Conservation (phyloP, 148 eudicot genomes). For the Cornus florida region DNA sequence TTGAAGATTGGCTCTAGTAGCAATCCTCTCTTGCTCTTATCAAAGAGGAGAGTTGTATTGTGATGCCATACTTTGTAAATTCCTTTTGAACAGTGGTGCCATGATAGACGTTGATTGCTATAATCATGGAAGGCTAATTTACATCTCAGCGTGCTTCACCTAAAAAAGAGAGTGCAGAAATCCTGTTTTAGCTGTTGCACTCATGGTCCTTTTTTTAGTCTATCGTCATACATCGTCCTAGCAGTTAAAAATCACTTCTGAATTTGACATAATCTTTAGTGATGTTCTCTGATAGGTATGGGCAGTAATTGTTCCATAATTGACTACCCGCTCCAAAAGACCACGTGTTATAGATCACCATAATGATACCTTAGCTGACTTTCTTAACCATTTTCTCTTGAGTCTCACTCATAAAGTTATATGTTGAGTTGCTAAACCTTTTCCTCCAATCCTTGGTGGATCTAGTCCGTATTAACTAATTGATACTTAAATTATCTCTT, state of each 20-base stretch:
- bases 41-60: background rate
- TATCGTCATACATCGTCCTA: background rate
- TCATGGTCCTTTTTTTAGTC: background rate
- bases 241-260: background rate
- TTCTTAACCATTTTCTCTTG: background rate
- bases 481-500: background rate
- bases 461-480: background rate
- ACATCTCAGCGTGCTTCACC: background rate
- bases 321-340: no score
- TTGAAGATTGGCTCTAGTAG: background rate
- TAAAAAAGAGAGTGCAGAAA: background rate
- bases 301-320: no score
- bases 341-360: background rate
- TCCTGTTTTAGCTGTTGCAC: background rate
- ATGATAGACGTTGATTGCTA: background rate
- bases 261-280: background rate
- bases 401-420: background rate
- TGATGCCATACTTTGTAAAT: background rate
- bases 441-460: background rate
- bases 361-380: background rate
- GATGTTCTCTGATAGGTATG: background rate
- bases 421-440: background rate
- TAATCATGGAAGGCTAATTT: background rate
- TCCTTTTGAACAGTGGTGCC: background rate
- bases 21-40: background rate